These are phyloP conservation scores for Talaromyces sp. DNA, from an alignment of 2,329 filamentous ascomycete genomes.

Conservation along the genomic window DNA sequence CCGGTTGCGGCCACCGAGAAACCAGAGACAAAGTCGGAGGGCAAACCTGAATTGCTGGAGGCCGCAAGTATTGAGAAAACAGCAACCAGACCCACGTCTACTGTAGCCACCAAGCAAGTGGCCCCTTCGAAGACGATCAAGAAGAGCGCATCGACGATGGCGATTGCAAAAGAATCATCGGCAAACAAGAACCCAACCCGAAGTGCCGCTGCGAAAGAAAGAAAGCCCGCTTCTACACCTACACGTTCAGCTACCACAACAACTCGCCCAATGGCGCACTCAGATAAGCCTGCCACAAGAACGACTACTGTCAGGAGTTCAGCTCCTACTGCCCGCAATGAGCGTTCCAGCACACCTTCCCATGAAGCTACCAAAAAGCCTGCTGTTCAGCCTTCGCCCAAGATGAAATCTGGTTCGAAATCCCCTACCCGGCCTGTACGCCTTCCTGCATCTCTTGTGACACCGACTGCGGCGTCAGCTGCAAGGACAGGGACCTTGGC, in stretches of 20 bases:
- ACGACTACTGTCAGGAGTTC: slow-evolving; percentile 21
- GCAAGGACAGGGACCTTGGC: slow-evolving; percentile 30
- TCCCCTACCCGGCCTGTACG: slow-evolving; percentile 42
- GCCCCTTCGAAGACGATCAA: slow-evolving; percentile 25
- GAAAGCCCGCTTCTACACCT: slow-evolving; percentile 25
- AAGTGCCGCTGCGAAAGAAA: slow-evolving; percentile 20
- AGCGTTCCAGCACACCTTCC: slow-evolving; percentile 30
- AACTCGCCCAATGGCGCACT: slow-evolving; percentile 22
- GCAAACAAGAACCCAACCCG: slow-evolving; percentile 24
- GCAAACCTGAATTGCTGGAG: background rate
- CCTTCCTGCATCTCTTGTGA: slow-evolving; percentile 38
- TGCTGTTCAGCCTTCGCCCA: slow-evolving; percentile 24
- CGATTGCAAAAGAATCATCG: slow-evolving; percentile 26
- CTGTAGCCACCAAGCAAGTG: slow-evolving; percentile 22
- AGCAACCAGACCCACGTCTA: slow-evolving; percentile 14
- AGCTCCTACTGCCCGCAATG: slow-evolving; percentile 15
- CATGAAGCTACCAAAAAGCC: slow-evolving; percentile 28
- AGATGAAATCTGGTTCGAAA: slow-evolving; percentile 29
- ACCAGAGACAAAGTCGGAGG: background rate
- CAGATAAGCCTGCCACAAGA: slow-evolving; percentile 30
- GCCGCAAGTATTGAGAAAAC: slow-evolving; percentile 7
- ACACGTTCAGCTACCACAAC: slow-evolving; percentile 23
- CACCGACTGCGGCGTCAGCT: slow-evolving; percentile 40
- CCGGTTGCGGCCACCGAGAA: background rate
- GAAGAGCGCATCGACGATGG: slow-evolving; percentile 33